phyloP scores from a whole-genome alignment of 1,284 basidiomycete species.

The Cutaneotrichosporon sp. region DNA sequence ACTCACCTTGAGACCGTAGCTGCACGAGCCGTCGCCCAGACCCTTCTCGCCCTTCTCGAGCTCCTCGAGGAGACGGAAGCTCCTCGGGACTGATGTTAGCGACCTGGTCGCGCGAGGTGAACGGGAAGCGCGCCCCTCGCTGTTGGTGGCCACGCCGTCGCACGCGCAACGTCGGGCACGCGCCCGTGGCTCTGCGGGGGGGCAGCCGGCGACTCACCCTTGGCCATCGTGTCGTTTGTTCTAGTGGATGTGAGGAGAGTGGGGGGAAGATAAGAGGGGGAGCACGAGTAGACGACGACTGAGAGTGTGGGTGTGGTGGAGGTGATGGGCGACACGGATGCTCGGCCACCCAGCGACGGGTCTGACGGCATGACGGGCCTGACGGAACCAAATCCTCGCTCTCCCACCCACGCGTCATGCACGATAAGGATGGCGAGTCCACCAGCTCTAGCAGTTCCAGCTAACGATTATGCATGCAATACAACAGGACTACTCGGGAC shows the following conservation, averaged over 20 bases:
- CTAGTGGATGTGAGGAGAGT: background rate
- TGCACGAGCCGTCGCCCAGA: conserved; percentile 95
- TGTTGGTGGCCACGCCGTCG: too few species aligned
- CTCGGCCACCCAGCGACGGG: background rate
- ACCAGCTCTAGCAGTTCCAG: too few species aligned
- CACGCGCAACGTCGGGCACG: background rate
- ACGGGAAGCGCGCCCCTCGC: too few species aligned
- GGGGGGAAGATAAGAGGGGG: background rate
- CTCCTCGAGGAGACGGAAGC: conserved; percentile 94
- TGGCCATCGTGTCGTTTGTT: conserved; percentile 7
- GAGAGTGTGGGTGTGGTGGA: background rate
- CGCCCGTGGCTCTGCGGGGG: too few species aligned
- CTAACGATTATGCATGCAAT: conserved; percentile 5
- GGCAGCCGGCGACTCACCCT: too few species aligned
- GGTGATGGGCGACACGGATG: background rate
- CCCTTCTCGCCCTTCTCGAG: conserved; percentile 99
- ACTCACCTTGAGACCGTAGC: conserved; percentile 77
- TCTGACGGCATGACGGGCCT: background rate
- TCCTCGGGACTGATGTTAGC: conserved; percentile 74
- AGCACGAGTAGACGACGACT: background rate
- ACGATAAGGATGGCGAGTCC: too few species aligned
- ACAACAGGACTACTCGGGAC: conserved; percentile 6
- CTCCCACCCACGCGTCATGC: too few species aligned
- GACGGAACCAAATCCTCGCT: background rate
- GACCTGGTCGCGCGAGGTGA: background rate